Evolutionary conservation across 108 stramenopile genomes (phyloP), one percentile per base, ranked within the genome.

Genomic region (Craspedostauros australis): DNA sequence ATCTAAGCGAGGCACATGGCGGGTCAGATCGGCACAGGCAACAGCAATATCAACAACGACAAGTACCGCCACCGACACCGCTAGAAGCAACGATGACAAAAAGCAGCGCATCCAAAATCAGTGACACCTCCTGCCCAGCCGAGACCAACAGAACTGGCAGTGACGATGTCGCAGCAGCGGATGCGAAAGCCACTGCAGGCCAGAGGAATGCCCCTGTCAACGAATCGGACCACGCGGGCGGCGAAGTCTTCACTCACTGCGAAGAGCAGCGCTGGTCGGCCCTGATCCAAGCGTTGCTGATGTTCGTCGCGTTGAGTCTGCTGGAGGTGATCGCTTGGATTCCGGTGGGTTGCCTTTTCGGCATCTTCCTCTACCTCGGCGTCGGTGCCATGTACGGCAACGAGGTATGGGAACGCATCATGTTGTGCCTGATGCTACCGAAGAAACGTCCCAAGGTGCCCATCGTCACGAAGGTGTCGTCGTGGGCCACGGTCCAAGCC

Each of bases 331-430:
- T 74, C 52, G 39, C 41, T 31, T 68, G 66, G 67, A 68, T 74
- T 21, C 64, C 73, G 11, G 34, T 43, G 7, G 73, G 73, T 5
- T 44, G 51, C 24, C 45, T 88, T 11, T 84, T 77, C 54, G 93
- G 93, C 12, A 42, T 91, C 30, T 88, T 94, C 62, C 34, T 94
- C 30, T 94, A 84, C 58, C 57, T 94, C 19, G 93, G 93, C 34
- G 68, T 68, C 39, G 58, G 79, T 31, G 75, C 87, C 5, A 44
- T 94, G 27, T 68, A 68, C 53, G 87, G 82, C 21, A 92, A 88
- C 46, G 80, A 91, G 63, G 73, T 94, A 64, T 86, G 80, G 82
- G 84, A 86, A 38, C 77, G 93, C n/a, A 71, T 87, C 16, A 30
- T 20, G 26, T 53, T 64, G 42, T 37, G 26, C 53, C 68, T 76